Conservation (phyloP, 2,329 filamentous ascomycete genomes). For the Ceratocystis cubensis region DNA sequence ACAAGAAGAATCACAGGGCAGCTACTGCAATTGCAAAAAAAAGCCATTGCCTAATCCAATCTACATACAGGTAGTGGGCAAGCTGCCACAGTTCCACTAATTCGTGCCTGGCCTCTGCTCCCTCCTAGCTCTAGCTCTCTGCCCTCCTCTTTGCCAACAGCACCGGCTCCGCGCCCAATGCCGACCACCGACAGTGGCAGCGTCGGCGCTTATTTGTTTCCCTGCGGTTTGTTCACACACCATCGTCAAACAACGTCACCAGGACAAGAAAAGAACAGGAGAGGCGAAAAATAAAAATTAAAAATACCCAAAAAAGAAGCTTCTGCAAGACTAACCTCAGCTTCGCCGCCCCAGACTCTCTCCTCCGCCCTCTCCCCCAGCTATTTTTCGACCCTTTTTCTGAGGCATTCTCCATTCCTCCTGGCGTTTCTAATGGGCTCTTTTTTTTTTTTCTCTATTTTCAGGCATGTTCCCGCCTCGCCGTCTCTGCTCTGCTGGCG, state of each 20-base stretch:
- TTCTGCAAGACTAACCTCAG: neutral
- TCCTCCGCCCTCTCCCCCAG: neutral
- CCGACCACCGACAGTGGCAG: neutral
- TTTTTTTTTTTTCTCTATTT: neutral
- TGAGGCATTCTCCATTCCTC: conserved; percentile 1
- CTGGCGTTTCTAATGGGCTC: neutral
- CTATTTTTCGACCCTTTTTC: neutral
- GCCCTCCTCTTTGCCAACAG: neutral
- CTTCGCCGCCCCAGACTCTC: neutral
- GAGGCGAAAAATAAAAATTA: neutral
- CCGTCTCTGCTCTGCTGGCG: neutral
- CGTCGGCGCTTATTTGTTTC: neutral
- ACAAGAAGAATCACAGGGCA: neutral
- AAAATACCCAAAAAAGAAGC: neutral
- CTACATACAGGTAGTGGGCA: neutral
- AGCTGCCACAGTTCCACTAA: too few species aligned
- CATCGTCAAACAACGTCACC: neutral
- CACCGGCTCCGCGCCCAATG: neutral
- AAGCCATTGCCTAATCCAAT: neutral
- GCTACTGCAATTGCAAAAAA: neutral
- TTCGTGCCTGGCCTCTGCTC: neutral
- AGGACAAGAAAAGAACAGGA: neutral
- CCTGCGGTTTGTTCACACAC: neutral
- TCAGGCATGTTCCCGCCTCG: conserved; percentile 2
- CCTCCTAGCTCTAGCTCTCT: neutral